Evolutionary conservation across 2,329 filamentous ascomycete genomes (phyloP).

Genomic region (Trichophyton verrucosum): DNA sequence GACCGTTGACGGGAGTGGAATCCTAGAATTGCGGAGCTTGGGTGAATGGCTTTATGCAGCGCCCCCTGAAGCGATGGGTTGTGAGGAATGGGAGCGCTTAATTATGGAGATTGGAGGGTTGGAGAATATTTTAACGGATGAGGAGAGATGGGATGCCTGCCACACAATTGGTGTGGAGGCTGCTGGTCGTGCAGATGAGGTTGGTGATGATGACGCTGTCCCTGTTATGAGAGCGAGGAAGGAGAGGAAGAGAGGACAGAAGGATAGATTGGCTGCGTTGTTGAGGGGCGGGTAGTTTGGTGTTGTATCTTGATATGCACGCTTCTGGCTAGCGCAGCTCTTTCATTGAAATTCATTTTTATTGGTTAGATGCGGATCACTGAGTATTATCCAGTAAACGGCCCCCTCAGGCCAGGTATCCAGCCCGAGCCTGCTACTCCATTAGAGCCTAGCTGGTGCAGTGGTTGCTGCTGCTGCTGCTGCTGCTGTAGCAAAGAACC

Average conservation of each 20-base stretch:
- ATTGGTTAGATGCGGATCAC: neutral
- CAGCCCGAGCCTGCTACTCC: neutral
- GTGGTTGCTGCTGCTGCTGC: neutral
- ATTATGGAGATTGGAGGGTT: neutral
- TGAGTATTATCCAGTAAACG: neutral
- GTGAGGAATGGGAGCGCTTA: neutral
- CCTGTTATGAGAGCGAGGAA: too few species aligned
- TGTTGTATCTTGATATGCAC: too few species aligned
- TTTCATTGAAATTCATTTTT: neutral
- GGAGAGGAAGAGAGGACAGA: too few species aligned
- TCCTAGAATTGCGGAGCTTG: too few species aligned
- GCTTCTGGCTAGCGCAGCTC: neutral
- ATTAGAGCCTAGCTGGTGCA: neutral
- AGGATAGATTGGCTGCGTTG: too few species aligned
- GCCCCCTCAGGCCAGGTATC: neutral
- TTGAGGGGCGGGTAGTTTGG: too few species aligned
- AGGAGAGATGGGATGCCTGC: neutral
- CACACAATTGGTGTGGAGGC: neutral
- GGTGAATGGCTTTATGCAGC: constrained; percentile 1
- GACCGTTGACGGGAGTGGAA: neutral
- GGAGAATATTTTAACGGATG: neutral
- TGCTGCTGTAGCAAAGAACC: neutral
- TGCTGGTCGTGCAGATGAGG: neutral
- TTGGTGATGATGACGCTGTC: too few species aligned
- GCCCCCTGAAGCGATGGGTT: neutral